phyloP scores from a whole-genome alignment of 2,329 filamentous ascomycete genomes.

The Aspergillus sp. region DNA sequence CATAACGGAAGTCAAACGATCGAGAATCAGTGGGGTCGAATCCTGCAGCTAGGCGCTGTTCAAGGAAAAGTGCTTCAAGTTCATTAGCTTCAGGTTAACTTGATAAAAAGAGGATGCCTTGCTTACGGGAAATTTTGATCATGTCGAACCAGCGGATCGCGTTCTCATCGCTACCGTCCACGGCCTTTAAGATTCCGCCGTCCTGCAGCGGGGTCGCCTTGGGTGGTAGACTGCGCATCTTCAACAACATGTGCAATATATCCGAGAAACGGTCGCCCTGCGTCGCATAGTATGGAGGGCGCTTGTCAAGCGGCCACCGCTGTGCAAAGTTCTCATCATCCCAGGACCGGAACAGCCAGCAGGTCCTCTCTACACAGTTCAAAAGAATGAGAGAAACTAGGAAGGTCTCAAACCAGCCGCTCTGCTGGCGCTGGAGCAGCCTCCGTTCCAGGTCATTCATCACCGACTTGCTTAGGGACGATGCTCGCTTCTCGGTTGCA shows the following conservation, averaged over 20 bases:
- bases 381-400: slow-evolving; percentile 59
- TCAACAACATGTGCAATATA: slow-evolving; percentile 57
- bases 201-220: slow-evolving; percentile 39
- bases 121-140: slow-evolving; percentile 42
- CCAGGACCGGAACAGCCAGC: slow-evolving; percentile 58
- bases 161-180: slow-evolving; percentile 39
- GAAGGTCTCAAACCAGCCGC: slow-evolving; percentile 59
- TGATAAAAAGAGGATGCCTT: background rate
- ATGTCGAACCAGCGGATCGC: slow-evolving; percentile 43
- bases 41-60: slow-evolving; percentile 37
- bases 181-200: slow-evolving; percentile 38
- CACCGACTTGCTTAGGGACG: slow-evolving; percentile 52
- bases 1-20: slow-evolving; percentile 43
- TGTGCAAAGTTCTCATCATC: slow-evolving; percentile 42
- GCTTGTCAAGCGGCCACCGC: slow-evolving; percentile 56
- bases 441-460: slow-evolving; percentile 62
- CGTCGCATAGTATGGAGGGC: slow-evolving; percentile 51
- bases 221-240: slow-evolving; percentile 54
- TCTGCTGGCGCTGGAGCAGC: slow-evolving; percentile 58
- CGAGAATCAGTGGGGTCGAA: slow-evolving; percentile 43
- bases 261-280: slow-evolving; percentile 60
- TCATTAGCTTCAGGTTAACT: background rate
- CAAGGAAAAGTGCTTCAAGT: slow-evolving; percentile 34
- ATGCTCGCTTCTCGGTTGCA: slow-evolving; percentile 55
- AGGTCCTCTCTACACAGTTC: slow-evolving; percentile 60